These are phyloP conservation scores for Cutaneotrichosporon spelunceum DNA, from an alignment of 1,284 basidiomycete species.

Conservation along the genomic window DNA sequence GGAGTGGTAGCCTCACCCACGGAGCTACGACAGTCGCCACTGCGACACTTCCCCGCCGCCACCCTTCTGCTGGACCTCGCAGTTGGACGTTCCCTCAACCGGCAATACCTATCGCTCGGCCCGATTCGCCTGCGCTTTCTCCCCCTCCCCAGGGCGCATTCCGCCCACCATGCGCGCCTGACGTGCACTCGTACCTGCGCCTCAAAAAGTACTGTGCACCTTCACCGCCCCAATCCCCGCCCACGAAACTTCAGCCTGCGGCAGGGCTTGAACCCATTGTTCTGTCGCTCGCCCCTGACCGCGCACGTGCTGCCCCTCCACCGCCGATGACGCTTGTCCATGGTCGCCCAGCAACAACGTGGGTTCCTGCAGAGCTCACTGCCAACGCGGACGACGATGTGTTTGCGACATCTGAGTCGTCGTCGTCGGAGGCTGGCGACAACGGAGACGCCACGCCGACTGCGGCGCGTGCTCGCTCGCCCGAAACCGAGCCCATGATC, in stretches of 20 bases:
- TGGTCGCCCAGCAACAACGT: conserved; percentile 41
- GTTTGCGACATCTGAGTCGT: conserved; percentile 6
- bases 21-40: conserved; percentile 15
- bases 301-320: conserved; percentile 2
- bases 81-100: conserved; percentile 42
- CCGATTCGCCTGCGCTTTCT: conserved; percentile 11
- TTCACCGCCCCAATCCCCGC: conserved; percentile 47
- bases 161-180: conserved; percentile 41
- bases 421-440: conserved; percentile 3
- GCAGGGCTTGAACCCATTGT: conserved; percentile 7
- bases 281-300: conserved; percentile 15
- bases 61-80: conserved; percentile 19
- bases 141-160: conserved; percentile 38
- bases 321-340: conserved; percentile 35
- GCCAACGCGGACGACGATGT: conserved; percentile 5
- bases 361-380: not conserved
- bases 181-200: conserved; percentile 43
- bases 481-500: conserved; percentile 13
- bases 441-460: conserved; percentile 34
- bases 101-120: not conserved
- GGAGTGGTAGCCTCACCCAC: not conserved
- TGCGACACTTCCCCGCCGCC: conserved; percentile 9
- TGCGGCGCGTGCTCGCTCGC: conserved; percentile 36
- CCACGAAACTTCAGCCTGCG: conserved; percentile 20
- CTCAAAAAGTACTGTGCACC: conserved; percentile 49